Base-by-base conservation (phyloP, 108 stramenopile species). In the Skeletonema menzelii region DNA sequence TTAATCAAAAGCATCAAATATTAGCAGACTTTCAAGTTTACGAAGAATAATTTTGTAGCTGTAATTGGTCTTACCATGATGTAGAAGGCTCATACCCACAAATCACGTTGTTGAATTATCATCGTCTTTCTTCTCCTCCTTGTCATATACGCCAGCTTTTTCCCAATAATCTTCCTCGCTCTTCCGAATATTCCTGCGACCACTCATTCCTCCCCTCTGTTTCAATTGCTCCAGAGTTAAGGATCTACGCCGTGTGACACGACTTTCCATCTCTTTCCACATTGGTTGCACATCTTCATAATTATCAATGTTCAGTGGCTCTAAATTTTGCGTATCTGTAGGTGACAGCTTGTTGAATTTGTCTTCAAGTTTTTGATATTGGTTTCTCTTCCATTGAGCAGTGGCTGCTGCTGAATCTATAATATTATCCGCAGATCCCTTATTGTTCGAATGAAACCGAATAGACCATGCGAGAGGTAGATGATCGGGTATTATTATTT, bases 241-340 rank as follows among this genome's bases (percentile, higher is more conserved):
- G 2, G 87, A 77, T 59, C 69, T 67, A 12, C 94, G 77, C 15
- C 77, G 69, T 37, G 77, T 88, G 26, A 95, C 94, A 27, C 94
- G 80, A 65, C 86, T 76, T 71, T 95, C 94, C 94, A 95, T 95
- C 67, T 85, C 84, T 65, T 86, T 91, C 94, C 94, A 95, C 90
- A 91, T 91, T 11, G 90, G 90, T 67, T 95, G 94, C 4, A 95
- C 79, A 30, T 95, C 90, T 37, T 92, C 91, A 27, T 95, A 89
- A 6, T 59, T 67, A 42, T 82, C 80, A 62, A 82, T 82, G 63
- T 42, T 27, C 1, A 82, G 65, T 34, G 80, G 80, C 60, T 65
- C 55, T 22, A 34, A 47, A 55, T 31, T 27, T 53, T 55, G 42
- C 56, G n/a, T 57, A 22, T 32, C 30, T 56, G 17, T 57, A 22